Conservation (phyloP, 768 basidiomycete genomes). For the Boletus edulis region DNA sequence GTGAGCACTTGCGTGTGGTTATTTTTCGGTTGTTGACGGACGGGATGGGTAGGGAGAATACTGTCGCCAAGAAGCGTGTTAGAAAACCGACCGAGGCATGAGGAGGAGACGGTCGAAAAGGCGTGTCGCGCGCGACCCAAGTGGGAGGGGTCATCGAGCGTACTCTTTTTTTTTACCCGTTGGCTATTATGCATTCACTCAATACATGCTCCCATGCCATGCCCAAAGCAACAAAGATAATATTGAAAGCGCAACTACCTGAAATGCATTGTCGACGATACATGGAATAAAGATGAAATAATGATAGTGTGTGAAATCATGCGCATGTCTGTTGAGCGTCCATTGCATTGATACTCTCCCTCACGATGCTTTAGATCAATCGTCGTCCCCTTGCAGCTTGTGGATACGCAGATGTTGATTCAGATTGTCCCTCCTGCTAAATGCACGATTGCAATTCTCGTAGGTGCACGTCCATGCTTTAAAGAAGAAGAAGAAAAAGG, state of each 20-base stretch:
- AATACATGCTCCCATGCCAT: constrained; percentile 21
- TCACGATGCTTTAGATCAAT: not conserved
- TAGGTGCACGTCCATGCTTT: constrained; percentile 46
- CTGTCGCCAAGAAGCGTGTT: constrained; percentile 81
- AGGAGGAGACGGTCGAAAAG: not conserved
- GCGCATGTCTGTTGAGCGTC: not conserved
- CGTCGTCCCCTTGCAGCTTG: constrained; percentile 19
- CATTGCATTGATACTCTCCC: not conserved
- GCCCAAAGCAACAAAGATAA: not conserved
- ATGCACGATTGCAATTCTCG: constrained; percentile 64
- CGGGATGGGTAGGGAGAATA: constrained; percentile 69
- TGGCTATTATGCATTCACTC: constrained; percentile 16
- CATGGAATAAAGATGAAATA: constrained; percentile 20
- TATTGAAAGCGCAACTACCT: not conserved
- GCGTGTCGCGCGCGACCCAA: not conserved
- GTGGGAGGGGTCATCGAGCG: not conserved
- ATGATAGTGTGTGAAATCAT: constrained; percentile 9
- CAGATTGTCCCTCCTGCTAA: constrained; percentile 76
- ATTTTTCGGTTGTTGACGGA: not conserved
- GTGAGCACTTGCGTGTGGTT: constrained; percentile 34
- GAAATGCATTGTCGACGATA: constrained; percentile 7
- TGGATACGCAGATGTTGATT: constrained; percentile 73
- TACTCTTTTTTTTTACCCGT: constrained; percentile 14
- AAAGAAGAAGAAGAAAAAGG: not conserved
- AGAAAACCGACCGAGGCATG: constrained; percentile 53